Percentiles rank a stretch among this genome's conserved stretches.
phyloP scores from a whole-genome alignment of 257 asterid species.

The Scutellaria baicalensis region DNA sequence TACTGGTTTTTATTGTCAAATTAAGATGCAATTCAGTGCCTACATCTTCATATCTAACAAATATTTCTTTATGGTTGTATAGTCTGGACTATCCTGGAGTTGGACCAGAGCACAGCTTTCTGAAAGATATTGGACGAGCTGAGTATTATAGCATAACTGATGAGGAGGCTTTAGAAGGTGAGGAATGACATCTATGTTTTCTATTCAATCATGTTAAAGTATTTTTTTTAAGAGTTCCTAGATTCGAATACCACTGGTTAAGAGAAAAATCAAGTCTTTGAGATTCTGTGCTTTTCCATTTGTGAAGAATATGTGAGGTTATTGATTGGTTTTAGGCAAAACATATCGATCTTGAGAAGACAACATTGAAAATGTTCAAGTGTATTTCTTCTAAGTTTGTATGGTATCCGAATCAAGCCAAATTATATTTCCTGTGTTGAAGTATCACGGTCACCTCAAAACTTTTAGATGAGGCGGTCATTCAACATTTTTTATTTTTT shows the following conservation, averaged over 20 bases:
- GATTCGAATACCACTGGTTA: neutral
- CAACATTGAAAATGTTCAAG: no score
- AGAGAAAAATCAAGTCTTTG: neutral
- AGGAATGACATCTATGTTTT: neutral
- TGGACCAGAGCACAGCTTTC: conserved; percentile 96
- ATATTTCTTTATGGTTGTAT: neutral
- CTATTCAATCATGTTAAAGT: neutral
- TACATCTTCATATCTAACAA: neutral
- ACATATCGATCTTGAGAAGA: no score
- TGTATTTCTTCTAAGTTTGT: no score
- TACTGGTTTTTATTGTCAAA: neutral
- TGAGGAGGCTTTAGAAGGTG: conserved; percentile 92
- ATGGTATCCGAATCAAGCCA: no score
- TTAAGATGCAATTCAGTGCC: neutral
- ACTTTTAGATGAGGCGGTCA: neutral
- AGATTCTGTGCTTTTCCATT: no score
- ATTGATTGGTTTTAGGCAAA: no score
- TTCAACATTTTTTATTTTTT: no score
- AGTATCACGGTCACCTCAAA: no score
- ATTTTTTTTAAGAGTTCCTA: neutral
- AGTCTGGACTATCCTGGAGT: conserved; percentile 95
- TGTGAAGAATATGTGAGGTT: no score
- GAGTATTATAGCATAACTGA: conserved; percentile 78
- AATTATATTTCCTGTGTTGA: no score
- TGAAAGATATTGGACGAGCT: conserved; percentile 85